Base-by-base conservation (phyloP, 805 yeast species). In the Kodamaea neixiangensis region DNA sequence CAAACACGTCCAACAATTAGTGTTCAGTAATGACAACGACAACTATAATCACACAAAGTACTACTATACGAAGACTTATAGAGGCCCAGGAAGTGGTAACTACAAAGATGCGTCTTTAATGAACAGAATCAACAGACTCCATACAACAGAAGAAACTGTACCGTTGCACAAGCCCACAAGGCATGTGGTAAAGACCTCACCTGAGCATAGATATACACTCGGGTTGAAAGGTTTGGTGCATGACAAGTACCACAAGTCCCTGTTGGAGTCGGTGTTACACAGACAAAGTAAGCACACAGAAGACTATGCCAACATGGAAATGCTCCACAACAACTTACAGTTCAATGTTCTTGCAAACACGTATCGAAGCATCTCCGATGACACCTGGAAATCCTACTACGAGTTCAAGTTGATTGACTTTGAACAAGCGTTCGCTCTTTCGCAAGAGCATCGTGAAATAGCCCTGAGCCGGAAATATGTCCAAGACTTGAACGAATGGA, bases 51-150 rank as follows among this genome's bases (percentile, higher is more conserved):
- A 65, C 44, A 61, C 70, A 37, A 73, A 70, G 54, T 74, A 74
- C 56, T 73, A 64, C 55, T 74, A 73, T 53, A 64, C 68, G 18
- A 72, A 72, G 53, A 64, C 68, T 31, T 72, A 72, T 49, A 62
- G 78, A 43, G 79, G 79, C 0, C 78, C 77, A 2, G 79, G 79
- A 1, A 68, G 73, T 41, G 78, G 79, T 2, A 74, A 73, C 51
- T 74, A 71, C 55, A 74, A 74, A 54, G 79, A 74, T 56, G 76
- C 75, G 0, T 69, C 76, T 2, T 55, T 74, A 38, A 67, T 72
- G 53, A 73, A 69, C 53, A 62, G 69, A 40, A 70, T 74, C 53
- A 74, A 72, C 57, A 65, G 65, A 47, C 66, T 74, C 41, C 69
- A 64, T 5, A 49, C 61, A n/a, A 57, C 66, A 0, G 29, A 49